Conservation (phyloP, 768 basidiomycete genomes). For the Boletus sp. region DNA sequence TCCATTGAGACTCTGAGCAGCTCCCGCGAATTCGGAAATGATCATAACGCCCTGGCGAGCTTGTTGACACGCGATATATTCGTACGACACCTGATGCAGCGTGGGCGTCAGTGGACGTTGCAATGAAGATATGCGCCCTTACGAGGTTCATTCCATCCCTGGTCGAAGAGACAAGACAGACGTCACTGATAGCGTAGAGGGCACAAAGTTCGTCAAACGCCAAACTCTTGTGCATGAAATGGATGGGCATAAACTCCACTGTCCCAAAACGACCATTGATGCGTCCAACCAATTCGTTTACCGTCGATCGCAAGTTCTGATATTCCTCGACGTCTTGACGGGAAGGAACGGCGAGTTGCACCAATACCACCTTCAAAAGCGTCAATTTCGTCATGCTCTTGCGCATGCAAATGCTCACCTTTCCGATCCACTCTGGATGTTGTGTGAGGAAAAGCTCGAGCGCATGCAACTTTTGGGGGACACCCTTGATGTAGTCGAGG, state of each 20-base stretch:
- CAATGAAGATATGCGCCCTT: constrained; percentile 27
- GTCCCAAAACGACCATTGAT: constrained; percentile 99
- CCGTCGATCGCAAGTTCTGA: constrained; percentile 91
- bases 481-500: constrained; percentile 99
- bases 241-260: constrained; percentile 99
- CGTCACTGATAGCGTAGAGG: constrained; percentile 95
- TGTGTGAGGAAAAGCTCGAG: constrained; percentile 95
- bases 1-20: constrained; percentile 93
- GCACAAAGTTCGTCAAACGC: constrained; percentile 94
- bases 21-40: constrained; percentile 96
- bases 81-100: constrained; percentile 84
- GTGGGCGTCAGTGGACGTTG: constrained; percentile 7
- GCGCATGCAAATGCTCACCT: constrained; percentile 43
- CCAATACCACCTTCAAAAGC: constrained; percentile 73
- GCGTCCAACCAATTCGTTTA: constrained; percentile 96
- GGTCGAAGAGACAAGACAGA: constrained; percentile 92
- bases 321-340: constrained; percentile 99
- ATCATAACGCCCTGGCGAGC: constrained; percentile 95
- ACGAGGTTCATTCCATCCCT: constrained; percentile 99
- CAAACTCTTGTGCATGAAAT: constrained; percentile 97
- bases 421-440: constrained; percentile 99
- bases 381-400: background rate
- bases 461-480: constrained; percentile 96
- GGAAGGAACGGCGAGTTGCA: constrained; percentile 96
- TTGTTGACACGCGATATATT: constrained; percentile 95